These are phyloP conservation scores for Penicillium manginii DNA, from an alignment of 495 filamentous ascomycete genomes.

Conservation along the genomic window DNA sequence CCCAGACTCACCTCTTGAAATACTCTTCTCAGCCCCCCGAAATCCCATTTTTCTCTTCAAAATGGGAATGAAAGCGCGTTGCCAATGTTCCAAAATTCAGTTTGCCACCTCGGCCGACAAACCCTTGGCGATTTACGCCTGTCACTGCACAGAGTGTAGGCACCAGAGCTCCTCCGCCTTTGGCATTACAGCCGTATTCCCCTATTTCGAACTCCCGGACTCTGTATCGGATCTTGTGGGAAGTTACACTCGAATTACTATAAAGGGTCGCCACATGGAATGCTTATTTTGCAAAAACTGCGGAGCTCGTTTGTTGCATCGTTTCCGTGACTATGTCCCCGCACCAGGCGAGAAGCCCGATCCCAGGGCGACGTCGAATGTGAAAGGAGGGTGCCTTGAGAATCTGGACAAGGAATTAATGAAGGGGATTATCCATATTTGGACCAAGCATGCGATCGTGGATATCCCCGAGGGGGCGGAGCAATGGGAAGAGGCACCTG, in stretches of 20 bases:
- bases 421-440: constrained; percentile 60
- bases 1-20: not conserved
- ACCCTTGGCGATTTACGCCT: constrained; percentile 64
- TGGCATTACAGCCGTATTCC: constrained; percentile 70
- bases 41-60: not conserved
- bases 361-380: constrained; percentile 45
- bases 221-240: constrained; percentile 40
- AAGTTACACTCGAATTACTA: constrained; percentile 50
- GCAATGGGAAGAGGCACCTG: constrained; percentile 30
- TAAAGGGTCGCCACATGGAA: constrained; percentile 47
- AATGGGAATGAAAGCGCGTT: constrained; percentile 57
- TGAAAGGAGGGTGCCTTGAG: constrained; percentile 66
- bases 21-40: not conserved
- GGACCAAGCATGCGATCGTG: constrained; percentile 64
- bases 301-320: constrained; percentile 61
- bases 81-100: constrained; percentile 63
- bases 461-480: constrained; percentile 63
- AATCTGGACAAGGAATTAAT: constrained; percentile 52
- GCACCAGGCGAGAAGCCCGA: constrained; percentile 21
- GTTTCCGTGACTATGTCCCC: constrained; percentile 49
- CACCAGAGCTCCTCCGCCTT: constrained; percentile 70
- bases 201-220: constrained; percentile 54
- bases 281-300: constrained; percentile 65
- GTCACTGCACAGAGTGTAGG: constrained; percentile 70
- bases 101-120: constrained; percentile 58